Base-by-base conservation (phyloP, 2,329 filamentous ascomycete genomes). In the Apiospora aurea region DNA sequence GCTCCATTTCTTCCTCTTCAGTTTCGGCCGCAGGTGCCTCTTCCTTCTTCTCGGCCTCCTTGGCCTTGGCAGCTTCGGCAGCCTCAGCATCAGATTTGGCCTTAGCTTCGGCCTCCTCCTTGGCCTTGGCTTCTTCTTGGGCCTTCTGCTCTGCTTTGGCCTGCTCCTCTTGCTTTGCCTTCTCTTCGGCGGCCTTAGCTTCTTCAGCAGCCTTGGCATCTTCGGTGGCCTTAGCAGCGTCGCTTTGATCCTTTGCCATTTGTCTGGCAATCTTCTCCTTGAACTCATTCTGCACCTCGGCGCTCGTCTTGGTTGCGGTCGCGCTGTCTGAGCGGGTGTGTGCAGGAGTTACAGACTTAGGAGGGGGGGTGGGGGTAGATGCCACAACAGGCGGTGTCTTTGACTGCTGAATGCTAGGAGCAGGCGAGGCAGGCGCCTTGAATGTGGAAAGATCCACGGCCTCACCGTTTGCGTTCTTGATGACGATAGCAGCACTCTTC, bases 281-380 rank as follows among this genome's bases (percentile, higher is more conserved):
- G 79, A 95, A 93, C 83, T 97, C 94, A 75, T 94, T 90, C 72
- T 92, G 92, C 74, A 94, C 94, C 83, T 97, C 93, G 80, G 96
- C 93, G 47, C 90, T 89, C 1, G 92, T 92, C 87, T 96, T 96
- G 57, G 85, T 85, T 26, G 86, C 86, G 26, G 84, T 81, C n/a
- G 84, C 88, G 82, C 92, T 95, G 69, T 97, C 94, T 21, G 90
- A 87, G 57, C 94, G 92, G 71, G 83, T 84, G 77, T 96, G 93
- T 26, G 89, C 74, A 68, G 86, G 87, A 76, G 90, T 95, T 13
- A 89, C 85, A 2, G 92, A 87, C 78, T 94, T 95, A 34, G 94
- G 94, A 16, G 95, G 94, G 94, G 94, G 94, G 0, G 94, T 96
- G 4, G 92, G 90, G 0, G 93, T 91, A 3, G 94, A 93, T 11